Percentiles rank a stretch among this genome's conserved stretches.
Evolutionary conservation across 1,284 basidiomycete species (phyloP).

Genomic region (Sanghuangporus sanghuang): DNA sequence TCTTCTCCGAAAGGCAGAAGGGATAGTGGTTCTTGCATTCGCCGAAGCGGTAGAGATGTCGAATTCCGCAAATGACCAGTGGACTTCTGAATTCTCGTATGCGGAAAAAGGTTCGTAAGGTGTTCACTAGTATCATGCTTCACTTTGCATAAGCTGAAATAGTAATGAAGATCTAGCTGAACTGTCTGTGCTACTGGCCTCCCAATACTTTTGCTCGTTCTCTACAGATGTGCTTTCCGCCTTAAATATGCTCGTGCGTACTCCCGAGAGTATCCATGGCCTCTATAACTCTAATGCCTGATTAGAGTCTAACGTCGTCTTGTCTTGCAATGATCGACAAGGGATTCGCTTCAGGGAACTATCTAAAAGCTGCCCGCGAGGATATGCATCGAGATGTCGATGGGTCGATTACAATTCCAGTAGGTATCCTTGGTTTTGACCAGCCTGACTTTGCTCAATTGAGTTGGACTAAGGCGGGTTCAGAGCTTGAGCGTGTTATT

Average conservation of each 20-base stretch:
- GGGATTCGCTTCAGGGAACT: constrained; percentile 4
- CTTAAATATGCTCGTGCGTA: constrained; percentile 11
- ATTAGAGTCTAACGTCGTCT: neutral
- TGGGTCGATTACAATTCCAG: neutral
- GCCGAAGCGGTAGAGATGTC: constrained; percentile 63
- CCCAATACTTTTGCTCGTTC: constrained; percentile 16
- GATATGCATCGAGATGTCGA: neutral
- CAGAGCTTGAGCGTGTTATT: neutral
- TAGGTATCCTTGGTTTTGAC: neutral
- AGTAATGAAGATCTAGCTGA: neutral
- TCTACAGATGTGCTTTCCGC: constrained; percentile 14
- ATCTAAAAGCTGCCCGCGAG: neutral
- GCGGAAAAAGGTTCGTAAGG: constrained; percentile 33
- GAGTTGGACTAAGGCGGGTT: neutral
- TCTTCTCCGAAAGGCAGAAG: constrained; percentile 38
- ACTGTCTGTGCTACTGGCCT: constrained; percentile 15
- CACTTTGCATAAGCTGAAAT: neutral
- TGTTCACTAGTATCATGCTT: neutral
- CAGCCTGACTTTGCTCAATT: neutral
- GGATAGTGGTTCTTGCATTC: constrained; percentile 53
- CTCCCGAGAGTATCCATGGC: neutral
- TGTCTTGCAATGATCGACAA: constrained; percentile 3
- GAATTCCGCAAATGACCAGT: constrained; percentile 34
- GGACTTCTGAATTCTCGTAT: constrained; percentile 63
- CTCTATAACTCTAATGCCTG: neutral